Evolutionary conservation across 208 protist species (phyloP).

Genomic region (Wallacemonas collosoma): DNA sequence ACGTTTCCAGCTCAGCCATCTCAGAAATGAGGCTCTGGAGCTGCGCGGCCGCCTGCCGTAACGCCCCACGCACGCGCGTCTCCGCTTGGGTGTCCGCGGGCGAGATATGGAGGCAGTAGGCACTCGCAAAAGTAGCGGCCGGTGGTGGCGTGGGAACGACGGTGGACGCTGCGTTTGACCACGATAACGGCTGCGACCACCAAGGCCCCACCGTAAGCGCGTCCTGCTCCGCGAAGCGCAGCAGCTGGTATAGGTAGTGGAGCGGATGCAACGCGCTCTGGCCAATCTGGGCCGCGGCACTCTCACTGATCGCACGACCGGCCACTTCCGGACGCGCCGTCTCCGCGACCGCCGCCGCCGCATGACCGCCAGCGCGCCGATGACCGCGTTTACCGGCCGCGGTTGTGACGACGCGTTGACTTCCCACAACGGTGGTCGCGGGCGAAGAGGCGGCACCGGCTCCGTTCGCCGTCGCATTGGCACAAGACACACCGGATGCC

Average conservation of each 20-base stretch:
- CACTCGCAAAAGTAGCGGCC: background rate
- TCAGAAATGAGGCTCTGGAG: slow-evolving; percentile 4
- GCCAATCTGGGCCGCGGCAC: background rate
- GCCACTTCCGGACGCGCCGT: background rate
- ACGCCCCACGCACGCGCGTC: background rate
- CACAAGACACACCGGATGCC: background rate
- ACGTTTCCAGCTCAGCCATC: background rate
- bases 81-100: background rate
- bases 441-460: background rate
- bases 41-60: slow-evolving; percentile 5
- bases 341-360: background rate
- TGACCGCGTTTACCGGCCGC: background rate
- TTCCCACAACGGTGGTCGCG: background rate
- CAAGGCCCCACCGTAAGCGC: background rate
- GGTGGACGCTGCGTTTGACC: background rate
- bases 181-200: background rate
- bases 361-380: background rate
- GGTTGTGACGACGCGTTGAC: background rate
- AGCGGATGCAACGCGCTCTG: slow-evolving; percentile 10
- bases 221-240: slow-evolving; percentile 10
- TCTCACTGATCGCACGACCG: background rate
- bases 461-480: background rate
- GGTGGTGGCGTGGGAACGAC: background rate
- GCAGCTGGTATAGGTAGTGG: slow-evolving; percentile 5
- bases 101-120: background rate